These are phyloP conservation scores for Suillus alpinus DNA, from an alignment of 768 basidiomycete genomes.

Conservation along the genomic window DNA sequence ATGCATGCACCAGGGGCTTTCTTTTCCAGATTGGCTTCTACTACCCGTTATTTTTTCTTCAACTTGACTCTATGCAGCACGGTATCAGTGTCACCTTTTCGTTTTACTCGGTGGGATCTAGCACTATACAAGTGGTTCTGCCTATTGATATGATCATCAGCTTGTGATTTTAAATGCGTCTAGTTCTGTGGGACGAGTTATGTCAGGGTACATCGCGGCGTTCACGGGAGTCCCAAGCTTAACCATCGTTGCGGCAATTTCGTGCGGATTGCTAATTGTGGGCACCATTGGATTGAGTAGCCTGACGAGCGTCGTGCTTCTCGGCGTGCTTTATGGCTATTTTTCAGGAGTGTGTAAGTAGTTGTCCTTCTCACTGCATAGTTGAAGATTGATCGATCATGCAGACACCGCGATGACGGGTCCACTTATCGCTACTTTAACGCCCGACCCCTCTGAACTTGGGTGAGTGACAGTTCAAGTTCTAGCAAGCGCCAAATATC, in stretches of 20 bases:
- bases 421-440: slow-evolving; percentile 42
- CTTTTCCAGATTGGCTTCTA: slow-evolving; percentile 42
- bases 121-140: no score
- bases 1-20: slow-evolving; percentile 18
- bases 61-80: slow-evolving; percentile 51
- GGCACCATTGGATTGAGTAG: slow-evolving; percentile 43
- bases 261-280: slow-evolving; percentile 40
- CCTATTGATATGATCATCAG: slow-evolving; percentile 20
- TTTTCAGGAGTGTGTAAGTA: slow-evolving; percentile 45
- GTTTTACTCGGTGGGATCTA: slow-evolving; percentile 50
- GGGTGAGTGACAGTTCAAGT: no score
- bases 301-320: slow-evolving; percentile 37
- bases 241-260: slow-evolving; percentile 28
- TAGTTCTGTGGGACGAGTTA: slow-evolving; percentile 51
- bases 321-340: slow-evolving; percentile 48
- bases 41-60: slow-evolving; percentile 59
- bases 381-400: not conserved
- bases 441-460: slow-evolving; percentile 33
- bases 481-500: no score
- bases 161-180: slow-evolving; percentile 55
- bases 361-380: not conserved
- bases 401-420: slow-evolving; percentile 38
- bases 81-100: slow-evolving; percentile 44
- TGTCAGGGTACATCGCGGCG: slow-evolving; percentile 46
- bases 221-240: slow-evolving; percentile 36